Evolutionary conservation across 2,329 filamentous ascomycete species (phyloP), one percentile per base, ranked within the genome.

Genomic region (Penicillium digitatum): DNA sequence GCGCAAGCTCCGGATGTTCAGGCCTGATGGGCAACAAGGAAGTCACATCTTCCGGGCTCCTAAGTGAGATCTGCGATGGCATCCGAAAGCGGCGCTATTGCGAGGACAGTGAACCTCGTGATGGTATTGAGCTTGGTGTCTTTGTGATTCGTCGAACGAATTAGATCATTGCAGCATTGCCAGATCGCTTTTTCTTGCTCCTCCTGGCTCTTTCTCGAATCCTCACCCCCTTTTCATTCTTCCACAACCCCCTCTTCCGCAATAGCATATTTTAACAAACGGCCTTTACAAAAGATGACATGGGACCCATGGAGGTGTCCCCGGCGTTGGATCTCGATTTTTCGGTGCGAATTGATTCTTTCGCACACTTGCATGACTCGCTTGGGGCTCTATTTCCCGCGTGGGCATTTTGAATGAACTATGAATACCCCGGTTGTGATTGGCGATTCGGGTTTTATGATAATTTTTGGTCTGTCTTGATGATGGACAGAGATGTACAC

Each of bases 61-160:
- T 85, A 38, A 76, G 82, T 55, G 80, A 84, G 60, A 78, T 87
- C 14, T 71, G 84, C 40, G 79, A 85, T 42, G 82, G 81, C 6
- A 79, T 87, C n/a, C 77, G 76, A 37, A 76, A 74, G 48, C 74
- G 79, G 54, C 73, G 75, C 24, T 82, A 82, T 61, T 73, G 62
- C 24, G 69, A 72, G 44, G 75, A 72, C 52, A 72, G 67, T 46
- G 74, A 74, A 55, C 78, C 78, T 40, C 74, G 68, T 18, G 69
- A 73, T 32, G 74, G 74, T 0, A 65, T 80, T 26, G 78, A 80
- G 61, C 63, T 80, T 42, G 78, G 76, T 9, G 72, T 80, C 16
- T 80, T 79, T 61, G 76, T 80, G 55, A 77, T 80, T 61, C 75
- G 75, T 47, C 72, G 78, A 60, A 72, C 72, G 40, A 66, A 66